A percentile compares a stretch with the other conserved stretches of the same genome.
Evolutionary conservation across 345 rosid genomes (phyloP).

Genomic region (Boechera divaricarpa): DNA sequence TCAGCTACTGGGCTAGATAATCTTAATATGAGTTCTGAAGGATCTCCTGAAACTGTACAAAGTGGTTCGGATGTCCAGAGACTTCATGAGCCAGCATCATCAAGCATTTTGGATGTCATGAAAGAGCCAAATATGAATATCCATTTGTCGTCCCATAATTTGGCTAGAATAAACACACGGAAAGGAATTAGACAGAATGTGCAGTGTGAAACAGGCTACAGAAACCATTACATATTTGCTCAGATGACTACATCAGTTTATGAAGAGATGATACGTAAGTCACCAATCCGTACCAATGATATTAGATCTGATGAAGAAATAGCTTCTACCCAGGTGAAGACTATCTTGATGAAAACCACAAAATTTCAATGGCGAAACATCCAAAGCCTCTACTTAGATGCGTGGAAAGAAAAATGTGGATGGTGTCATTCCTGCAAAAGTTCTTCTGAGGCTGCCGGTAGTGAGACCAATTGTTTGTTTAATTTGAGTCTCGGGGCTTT

Average conservation of each 20-base stretch:
- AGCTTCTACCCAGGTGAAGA: constrained; percentile 71
- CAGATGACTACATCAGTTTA: constrained; percentile 66
- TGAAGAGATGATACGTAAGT: constrained; percentile 66
- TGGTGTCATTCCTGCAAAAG: constrained; percentile 90
- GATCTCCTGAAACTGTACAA: constrained; percentile 65
- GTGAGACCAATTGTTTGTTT: constrained; percentile 66
- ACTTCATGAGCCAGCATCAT: constrained; percentile 51
- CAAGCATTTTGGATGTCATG: constrained; percentile 48
- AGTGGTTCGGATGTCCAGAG: constrained; percentile 50
- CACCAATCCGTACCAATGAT: constrained; percentile 51
- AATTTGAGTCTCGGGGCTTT: constrained; percentile 57
- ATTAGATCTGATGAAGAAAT: constrained; percentile 72
- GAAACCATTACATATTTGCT: constrained; percentile 79
- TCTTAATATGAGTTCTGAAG: constrained; percentile 59
- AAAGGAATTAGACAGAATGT: constrained; percentile 41
- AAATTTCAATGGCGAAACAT: constrained; percentile 68
- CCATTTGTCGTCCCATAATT: constrained; percentile 40
- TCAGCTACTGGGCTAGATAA: constrained; percentile 48
- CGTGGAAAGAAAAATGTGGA: constrained; percentile 84
- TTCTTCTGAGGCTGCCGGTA: constrained; percentile 51
- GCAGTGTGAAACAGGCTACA: constrained; percentile 55
- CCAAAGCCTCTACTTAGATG: constrained; percentile 48
- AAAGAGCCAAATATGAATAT: constrained; percentile 44
- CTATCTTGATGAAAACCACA: constrained; percentile 65
- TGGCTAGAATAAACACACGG: constrained; percentile 44